Evolutionary conservation across 2,329 filamentous ascomycete species (phyloP).

Genomic region (Ophiobolus disseminans): DNA sequence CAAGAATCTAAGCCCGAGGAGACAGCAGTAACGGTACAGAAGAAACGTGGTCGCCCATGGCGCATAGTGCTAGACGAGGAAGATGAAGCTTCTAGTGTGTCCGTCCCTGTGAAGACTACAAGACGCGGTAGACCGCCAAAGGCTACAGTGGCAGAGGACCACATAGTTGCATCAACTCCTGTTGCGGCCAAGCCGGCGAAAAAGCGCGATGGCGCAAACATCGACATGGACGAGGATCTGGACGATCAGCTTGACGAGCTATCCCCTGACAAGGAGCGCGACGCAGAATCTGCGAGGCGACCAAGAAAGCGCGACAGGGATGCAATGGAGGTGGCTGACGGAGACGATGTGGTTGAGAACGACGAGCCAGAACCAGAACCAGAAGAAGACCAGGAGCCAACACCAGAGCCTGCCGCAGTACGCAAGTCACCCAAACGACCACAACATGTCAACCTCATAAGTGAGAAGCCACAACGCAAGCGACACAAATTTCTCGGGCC

Average conservation of each 20-base stretch:
- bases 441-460: constrained; percentile 17
- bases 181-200: constrained; percentile 19
- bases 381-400: constrained; percentile 20
- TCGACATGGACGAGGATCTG: constrained; percentile 12
- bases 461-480: constrained; percentile 34
- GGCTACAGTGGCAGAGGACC: background rate
- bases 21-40: background rate
- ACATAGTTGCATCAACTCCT: too few relatives aligned
- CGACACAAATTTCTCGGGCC: constrained; percentile 38
- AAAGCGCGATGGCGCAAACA: constrained; percentile 10
- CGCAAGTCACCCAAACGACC: constrained; percentile 19
- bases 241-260: constrained; percentile 23
- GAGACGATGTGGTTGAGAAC: constrained; percentile 24
- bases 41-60: constrained; percentile 15
- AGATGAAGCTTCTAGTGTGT: background rate
- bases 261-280: constrained; percentile 24
- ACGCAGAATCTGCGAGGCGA: constrained; percentile 6
- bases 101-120: background rate
- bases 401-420: constrained; percentile 16
- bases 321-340: constrained; percentile 21
- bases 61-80: constrained; percentile 1
- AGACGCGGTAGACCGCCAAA: constrained; percentile 1
- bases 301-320: constrained; percentile 5
- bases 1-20: background rate
- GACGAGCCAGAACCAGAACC: constrained; percentile 23